These are phyloP conservation scores for Penicillium sp. DNA, from an alignment of 2,329 filamentous ascomycete genomes.

Conservation along the genomic window DNA sequence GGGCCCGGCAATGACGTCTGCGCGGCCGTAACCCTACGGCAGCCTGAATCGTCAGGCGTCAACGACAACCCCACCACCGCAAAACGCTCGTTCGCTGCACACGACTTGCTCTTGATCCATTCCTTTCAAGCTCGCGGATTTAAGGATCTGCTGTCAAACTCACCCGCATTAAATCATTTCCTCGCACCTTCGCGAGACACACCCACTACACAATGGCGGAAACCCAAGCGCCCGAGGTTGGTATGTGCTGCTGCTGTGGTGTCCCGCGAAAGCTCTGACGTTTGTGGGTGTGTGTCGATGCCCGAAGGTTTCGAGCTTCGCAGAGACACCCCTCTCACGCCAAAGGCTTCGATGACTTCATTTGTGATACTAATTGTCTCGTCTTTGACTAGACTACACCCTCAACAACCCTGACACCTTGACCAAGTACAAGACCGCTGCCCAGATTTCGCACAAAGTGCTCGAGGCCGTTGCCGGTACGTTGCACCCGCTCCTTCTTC, in stretches of 20 bases:
- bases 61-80: slow-evolving; percentile 32
- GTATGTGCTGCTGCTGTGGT: slow-evolving; percentile 38
- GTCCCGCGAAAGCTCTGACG: slow-evolving; percentile 36
- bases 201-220: slow-evolving; percentile 44
- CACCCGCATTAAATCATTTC: slow-evolving; percentile 20
- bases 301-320: slow-evolving; percentile 26
- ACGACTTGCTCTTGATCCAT: slow-evolving; percentile 33
- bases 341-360: not conserved
- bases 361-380: slow-evolving; percentile 20
- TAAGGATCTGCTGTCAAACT: slow-evolving; percentile 23
- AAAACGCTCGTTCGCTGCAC: slow-evolving; percentile 33
- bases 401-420: slow-evolving; percentile 92
- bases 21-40: slow-evolving; percentile 26
- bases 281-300: slow-evolving; percentile 37
- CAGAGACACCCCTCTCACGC: slow-evolving; percentile 14
- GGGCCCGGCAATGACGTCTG: slow-evolving; percentile 23
- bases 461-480: slow-evolving; percentile 77
- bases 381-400: slow-evolving; percentile 69
- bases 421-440: slow-evolving; percentile 98
- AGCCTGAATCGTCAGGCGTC: slow-evolving; percentile 24
- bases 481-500: slow-evolving; percentile 24
- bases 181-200: slow-evolving; percentile 31
- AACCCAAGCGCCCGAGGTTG: slow-evolving; percentile 44
- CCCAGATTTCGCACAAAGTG: slow-evolving; percentile 92
- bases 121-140: slow-evolving; percentile 27